Base-by-base conservation (phyloP, 805 yeast genomes). In the Kodamaea leandrae region DNA sequence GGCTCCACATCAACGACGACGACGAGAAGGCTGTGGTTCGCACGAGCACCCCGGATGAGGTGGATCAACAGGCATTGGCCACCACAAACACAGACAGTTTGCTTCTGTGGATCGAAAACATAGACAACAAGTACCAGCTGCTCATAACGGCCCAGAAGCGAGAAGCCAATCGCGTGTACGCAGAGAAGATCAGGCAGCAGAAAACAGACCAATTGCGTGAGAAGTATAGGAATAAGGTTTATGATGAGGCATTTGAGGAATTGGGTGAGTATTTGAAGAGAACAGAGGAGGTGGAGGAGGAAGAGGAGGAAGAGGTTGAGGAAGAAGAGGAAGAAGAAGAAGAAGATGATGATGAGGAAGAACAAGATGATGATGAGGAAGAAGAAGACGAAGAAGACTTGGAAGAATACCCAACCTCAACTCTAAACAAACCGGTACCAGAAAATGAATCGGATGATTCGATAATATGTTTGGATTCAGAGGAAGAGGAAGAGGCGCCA, bases 21-120 rank as follows among this genome's bases (percentile, higher is more conserved):
- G 28, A 12, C 9, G n/a, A n/a, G n/a, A n/a, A n/a, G n/a, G n/a
- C n/a, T n/a, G n/a, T n/a, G n/a, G n/a, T n/a, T n/a, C n/a, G n/a
- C n/a, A n/a, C n/a, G n/a, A n/a, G n/a, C n/a, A n/a, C n/a, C n/a
- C n/a, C n/a, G n/a, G n/a, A n/a, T n/a, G n/a, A n/a, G n/a, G n/a
- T n/a, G n/a, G n/a, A n/a, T n/a, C n/a, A n/a, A n/a, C n/a, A n/a
- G n/a, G n/a, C n/a, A n/a, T n/a, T n/a, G n/a, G n/a, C n/a, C n/a
- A n/a, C n/a, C n/a, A n/a, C n/a, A n/a, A n/a, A n/a, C 13, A 25
- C 14, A 5, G 28, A 25, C 28, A 25, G 28, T 12, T 12, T 25
- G 13, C 9, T 25, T 12, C 32, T 28, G 32, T 64, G 70, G 70
- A 63, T 64, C 12, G 62, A 58, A 34, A 44, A 44, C 23, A 46